phyloP scores from a whole-genome alignment of 495 filamentous ascomycete genomes.

The Penicillium daleae region DNA sequence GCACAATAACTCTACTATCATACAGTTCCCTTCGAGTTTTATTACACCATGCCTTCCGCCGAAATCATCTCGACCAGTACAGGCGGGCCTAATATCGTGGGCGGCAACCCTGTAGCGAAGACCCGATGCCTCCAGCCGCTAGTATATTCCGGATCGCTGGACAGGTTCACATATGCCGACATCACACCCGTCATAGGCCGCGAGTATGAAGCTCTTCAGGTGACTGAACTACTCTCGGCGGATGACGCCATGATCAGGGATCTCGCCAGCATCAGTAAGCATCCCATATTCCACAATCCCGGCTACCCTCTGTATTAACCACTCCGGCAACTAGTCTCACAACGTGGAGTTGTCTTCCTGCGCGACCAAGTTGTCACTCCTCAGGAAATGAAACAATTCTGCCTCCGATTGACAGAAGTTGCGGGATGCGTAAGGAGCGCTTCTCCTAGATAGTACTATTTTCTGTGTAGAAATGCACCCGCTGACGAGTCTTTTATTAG shows the following conservation, averaged over 20 bases:
- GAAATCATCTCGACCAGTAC: not conserved
- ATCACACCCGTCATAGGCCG: constrained; percentile 1
- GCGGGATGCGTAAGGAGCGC: constrained; percentile 2
- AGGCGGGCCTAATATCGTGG: not conserved
- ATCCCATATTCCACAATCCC: not conserved
- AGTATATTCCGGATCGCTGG: not conserved
- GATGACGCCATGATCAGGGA: constrained; percentile 1
- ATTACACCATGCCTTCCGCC: not conserved
- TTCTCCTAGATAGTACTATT: not conserved
- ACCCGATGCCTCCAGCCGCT: not conserved
- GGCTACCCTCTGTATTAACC: not conserved
- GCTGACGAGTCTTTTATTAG: not conserved
- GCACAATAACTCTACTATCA: not conserved
- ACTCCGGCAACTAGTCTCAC: not conserved
- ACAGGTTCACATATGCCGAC: constrained; percentile 2
- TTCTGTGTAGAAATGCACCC: not conserved
- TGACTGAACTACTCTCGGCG: constrained; percentile 3
- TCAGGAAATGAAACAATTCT: not conserved
- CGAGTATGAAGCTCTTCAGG: constrained; percentile 3
- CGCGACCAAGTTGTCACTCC: constrained; percentile 4
- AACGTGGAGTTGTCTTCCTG: constrained; percentile 6
- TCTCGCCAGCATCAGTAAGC: constrained; percentile 2
- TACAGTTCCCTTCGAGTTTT: not conserved
- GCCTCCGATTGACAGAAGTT: not conserved
- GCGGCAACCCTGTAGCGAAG: not conserved